Conservation (phyloP, 73 alveolate species). For the Stentor coeruleus region DNA sequence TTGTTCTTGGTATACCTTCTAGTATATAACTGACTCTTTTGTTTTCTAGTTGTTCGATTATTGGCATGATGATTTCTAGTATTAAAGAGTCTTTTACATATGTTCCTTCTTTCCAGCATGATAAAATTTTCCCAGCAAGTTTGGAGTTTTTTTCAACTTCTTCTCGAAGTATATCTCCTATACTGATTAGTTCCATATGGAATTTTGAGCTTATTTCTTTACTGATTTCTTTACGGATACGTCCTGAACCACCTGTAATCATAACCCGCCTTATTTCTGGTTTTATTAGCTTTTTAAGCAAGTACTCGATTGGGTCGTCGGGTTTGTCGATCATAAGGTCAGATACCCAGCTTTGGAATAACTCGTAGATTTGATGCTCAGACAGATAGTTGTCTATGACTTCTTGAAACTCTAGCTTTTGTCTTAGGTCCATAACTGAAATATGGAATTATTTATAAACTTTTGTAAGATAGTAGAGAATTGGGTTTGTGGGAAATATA, state of each 20-base stretch:
- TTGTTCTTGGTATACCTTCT: slow-evolving; percentile 95
- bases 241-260: slow-evolving; percentile 9
- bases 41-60: slow-evolving; percentile 76
- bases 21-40: slow-evolving; percentile 70
- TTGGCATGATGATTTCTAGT: slow-evolving; percentile 66
- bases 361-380: slow-evolving; percentile 78
- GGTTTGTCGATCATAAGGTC: slow-evolving; percentile 85
- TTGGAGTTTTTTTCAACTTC: slow-evolving; percentile 10
- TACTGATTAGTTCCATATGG: not conserved
- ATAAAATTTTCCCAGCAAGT: not conserved
- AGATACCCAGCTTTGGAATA: slow-evolving; percentile 79
- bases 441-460: too few species aligned
- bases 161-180: not conserved
- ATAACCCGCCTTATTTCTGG: slow-evolving; percentile 54
- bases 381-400: slow-evolving; percentile 82
- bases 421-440: slow-evolving; percentile 73
- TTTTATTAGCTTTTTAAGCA: slow-evolving; percentile 64
- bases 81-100: slow-evolving; percentile 72
- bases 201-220: not conserved
- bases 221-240: not conserved
- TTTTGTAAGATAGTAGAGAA: too few species aligned
- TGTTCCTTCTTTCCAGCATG: slow-evolving; percentile 12
- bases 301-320: slow-evolving; percentile 86
- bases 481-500: too few species aligned
- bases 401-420: slow-evolving; percentile 71